phyloP scores from a whole-genome alignment of 2,329 filamentous ascomycete species.

The Venturia asperata region DNA sequence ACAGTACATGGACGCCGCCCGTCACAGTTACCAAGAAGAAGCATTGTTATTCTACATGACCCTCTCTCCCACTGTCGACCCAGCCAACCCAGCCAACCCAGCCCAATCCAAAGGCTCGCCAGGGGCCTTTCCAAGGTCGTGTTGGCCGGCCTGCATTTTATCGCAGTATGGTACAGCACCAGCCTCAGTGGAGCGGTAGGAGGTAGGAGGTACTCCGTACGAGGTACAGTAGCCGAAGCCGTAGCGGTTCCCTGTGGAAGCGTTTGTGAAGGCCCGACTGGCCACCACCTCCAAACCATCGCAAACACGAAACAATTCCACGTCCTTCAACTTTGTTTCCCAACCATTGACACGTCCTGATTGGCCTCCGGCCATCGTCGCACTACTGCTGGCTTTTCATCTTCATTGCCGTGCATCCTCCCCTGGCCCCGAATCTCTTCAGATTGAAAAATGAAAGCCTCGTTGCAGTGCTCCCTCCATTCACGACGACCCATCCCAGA shows the following conservation, averaged over 20 bases:
- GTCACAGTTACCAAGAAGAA: too few species aligned
- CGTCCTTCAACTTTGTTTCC: background rate
- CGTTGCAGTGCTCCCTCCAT: background rate
- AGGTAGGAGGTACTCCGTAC: too few species aligned
- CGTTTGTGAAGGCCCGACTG: background rate
- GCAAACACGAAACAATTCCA: background rate
- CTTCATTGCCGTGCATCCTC: background rate
- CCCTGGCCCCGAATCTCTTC: background rate
- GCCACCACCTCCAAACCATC: background rate
- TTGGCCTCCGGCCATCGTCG: background rate
- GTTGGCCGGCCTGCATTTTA: background rate
- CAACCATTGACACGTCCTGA: background rate
- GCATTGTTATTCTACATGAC: too few species aligned
- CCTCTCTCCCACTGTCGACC: too few species aligned
- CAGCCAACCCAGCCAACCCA: too few species aligned
- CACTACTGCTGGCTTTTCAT: background rate
- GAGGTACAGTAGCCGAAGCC: too few species aligned
- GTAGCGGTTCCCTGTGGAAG: background rate
- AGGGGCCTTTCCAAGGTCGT: background rate
- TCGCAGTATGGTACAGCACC: background rate
- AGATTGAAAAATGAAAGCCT: background rate
- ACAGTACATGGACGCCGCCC: too few species aligned
- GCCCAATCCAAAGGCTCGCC: background rate
- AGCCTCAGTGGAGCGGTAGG: too few species aligned
- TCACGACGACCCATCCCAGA: background rate